phyloP scores from a whole-genome alignment of 2,329 filamentous ascomycete species.

The Coniochaeta pulveracea region DNA sequence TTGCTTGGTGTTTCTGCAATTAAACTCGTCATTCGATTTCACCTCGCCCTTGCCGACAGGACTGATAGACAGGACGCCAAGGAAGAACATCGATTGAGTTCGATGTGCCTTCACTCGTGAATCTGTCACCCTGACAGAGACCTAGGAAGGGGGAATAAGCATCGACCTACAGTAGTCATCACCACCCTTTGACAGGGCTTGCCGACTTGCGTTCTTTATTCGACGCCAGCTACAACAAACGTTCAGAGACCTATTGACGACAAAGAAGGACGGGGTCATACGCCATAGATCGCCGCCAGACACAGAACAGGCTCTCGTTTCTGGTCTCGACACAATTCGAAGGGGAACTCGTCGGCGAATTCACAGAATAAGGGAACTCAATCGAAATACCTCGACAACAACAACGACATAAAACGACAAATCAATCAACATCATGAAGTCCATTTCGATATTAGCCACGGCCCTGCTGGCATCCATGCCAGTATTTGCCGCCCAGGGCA shows the following conservation, averaged over 20 bases:
- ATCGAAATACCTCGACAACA: neutral
- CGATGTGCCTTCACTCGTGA: neutral
- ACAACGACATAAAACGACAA: neutral
- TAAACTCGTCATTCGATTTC: too few species aligned
- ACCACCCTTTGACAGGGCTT: too few species aligned
- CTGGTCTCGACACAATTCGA: too few species aligned
- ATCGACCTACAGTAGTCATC: too few species aligned
- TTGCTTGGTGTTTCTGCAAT: neutral
- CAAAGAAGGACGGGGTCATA: too few species aligned
- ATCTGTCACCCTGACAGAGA: conserved; percentile 3
- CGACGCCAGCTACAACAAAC: too few species aligned
- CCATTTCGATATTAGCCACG: conserved; percentile 4
- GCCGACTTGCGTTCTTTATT: too few species aligned
- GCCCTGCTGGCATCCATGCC: conserved; percentile 7
- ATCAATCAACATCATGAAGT: neutral
- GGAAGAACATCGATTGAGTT: neutral
- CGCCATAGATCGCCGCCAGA: too few species aligned
- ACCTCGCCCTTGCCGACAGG: conserved; percentile 1
- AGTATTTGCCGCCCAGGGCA: conserved; percentile 5
- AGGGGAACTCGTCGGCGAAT: too few species aligned
- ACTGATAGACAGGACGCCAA: neutral
- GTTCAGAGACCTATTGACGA: too few species aligned
- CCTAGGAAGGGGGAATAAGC: neutral
- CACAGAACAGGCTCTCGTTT: too few species aligned
- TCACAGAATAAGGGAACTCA: neutral